phyloP scores from a whole-genome alignment of 441 rosid genomes.

The Populus hybrid region DNA sequence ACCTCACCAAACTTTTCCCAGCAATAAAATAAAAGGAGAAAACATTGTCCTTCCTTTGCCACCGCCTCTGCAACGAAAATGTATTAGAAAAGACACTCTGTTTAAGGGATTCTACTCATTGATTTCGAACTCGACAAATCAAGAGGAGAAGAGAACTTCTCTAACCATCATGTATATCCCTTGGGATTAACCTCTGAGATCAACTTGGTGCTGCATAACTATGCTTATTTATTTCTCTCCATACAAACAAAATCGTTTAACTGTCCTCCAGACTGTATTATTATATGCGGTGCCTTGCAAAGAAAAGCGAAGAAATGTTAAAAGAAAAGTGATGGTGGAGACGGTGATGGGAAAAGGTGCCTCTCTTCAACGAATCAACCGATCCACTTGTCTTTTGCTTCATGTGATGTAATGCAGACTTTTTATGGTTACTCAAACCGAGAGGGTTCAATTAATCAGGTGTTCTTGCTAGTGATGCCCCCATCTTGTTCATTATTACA shows the following conservation, averaged over 20 bases:
- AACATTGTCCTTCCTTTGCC: background rate
- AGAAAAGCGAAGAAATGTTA: background rate
- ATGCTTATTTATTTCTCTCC: background rate
- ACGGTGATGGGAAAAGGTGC: background rate
- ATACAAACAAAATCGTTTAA: background rate
- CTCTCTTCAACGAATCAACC: background rate
- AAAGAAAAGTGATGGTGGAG: background rate
- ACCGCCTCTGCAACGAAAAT: background rate
- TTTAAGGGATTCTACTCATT: background rate
- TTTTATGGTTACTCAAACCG: background rate
- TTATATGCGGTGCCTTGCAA: background rate
- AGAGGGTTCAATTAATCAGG: background rate
- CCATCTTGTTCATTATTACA: background rate
- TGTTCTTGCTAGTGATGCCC: background rate
- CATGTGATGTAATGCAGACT: background rate
- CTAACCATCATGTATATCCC: no score
- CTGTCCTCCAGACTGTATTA: background rate
- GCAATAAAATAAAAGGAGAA: background rate
- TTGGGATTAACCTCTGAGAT: no score
- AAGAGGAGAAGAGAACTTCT: background rate
- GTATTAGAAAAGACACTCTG: background rate
- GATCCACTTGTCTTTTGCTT: background rate
- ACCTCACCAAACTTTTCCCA: background rate
- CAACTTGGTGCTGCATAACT: background rate
- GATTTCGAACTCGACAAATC: background rate